phyloP scores from a whole-genome alignment of 2,329 filamentous ascomycete species.

The Ascochyta clinopodiicola region DNA sequence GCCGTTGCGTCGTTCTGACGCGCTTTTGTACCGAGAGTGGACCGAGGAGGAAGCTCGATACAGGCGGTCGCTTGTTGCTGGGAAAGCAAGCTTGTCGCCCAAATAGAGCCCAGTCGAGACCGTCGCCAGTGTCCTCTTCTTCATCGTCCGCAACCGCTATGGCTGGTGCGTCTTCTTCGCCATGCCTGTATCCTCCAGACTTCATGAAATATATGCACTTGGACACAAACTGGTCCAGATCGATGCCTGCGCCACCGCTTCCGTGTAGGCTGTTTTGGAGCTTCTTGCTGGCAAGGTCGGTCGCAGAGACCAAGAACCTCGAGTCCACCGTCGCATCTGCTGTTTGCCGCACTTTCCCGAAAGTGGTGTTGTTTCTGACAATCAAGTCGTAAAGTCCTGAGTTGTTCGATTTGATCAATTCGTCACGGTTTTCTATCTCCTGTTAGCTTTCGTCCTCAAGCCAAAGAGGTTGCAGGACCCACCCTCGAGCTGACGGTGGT shows the following conservation, averaged over 20 bases:
- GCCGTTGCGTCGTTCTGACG: slow-evolving; percentile 70
- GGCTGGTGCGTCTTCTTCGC: slow-evolving; percentile 60
- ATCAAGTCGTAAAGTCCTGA: slow-evolving; percentile 71
- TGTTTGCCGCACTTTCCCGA: slow-evolving; percentile 79
- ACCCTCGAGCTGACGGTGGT: slow-evolving; percentile 69
- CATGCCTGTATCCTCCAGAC: slow-evolving; percentile 55
- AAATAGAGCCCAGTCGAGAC: slow-evolving; percentile 83
- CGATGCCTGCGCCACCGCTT: slow-evolving; percentile 75
- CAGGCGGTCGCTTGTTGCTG: slow-evolving; percentile 73
- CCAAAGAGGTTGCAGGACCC: slow-evolving; percentile 17
- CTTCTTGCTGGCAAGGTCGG: slow-evolving; percentile 81
- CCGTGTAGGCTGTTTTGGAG: slow-evolving; percentile 77
- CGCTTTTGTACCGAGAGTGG: slow-evolving; percentile 90
- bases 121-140: slow-evolving; percentile 69
- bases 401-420: slow-evolving; percentile 72
- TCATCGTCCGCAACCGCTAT: slow-evolving; percentile 61
- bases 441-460: not conserved
- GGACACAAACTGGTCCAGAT: slow-evolving; percentile 89
- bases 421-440: slow-evolving; percentile 69
- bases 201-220: slow-evolving; percentile 91
- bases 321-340: slow-evolving; percentile 91
- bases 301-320: slow-evolving; percentile 79
- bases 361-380: slow-evolving; percentile 68
- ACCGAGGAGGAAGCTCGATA: slow-evolving; percentile 84
- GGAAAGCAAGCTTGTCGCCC: slow-evolving; percentile 79